These are phyloP conservation scores for Amanita polypyramis DNA, from an alignment of 768 basidiomycete species.

Conservation along the genomic window DNA sequence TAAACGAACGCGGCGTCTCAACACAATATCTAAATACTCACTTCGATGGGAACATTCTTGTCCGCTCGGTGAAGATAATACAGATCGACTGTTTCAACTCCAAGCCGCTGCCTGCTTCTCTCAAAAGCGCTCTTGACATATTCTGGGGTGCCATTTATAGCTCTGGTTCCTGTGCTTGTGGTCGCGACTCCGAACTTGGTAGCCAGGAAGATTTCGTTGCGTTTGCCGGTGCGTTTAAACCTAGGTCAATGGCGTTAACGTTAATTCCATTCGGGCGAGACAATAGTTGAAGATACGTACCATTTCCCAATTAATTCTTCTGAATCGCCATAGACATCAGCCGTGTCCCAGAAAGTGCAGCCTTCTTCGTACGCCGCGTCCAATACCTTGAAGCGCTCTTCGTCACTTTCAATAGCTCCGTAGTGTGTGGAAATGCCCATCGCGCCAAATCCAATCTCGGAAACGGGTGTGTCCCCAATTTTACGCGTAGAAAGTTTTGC, in stretches of 20 bases:
- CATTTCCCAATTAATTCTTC: conserved; percentile 37
- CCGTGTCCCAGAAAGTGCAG: conserved; percentile 39
- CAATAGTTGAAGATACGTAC: conserved; percentile 11
- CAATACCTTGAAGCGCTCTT: too few species aligned
- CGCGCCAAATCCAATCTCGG: conserved; percentile 47
- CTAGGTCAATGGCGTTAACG: conserved; percentile 11
- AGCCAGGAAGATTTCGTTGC: conserved; percentile 47
- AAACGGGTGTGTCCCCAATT: conserved; percentile 35
- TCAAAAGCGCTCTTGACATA: too few species aligned
- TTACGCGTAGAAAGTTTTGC: conserved; percentile 14
- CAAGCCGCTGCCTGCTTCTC: too few species aligned
- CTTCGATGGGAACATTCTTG: too few species aligned
- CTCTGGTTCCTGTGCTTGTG: conserved; percentile 9
- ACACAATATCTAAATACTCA: conserved; percentile 2
- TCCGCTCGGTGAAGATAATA: conserved; percentile 26
- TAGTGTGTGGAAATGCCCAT: conserved; percentile 45
- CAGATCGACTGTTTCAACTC: too few species aligned
- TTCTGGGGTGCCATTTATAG: conserved; percentile 23
- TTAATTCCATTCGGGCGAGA: not conserved
- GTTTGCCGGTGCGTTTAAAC: conserved; percentile 42
- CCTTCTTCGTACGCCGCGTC: conserved; percentile 29
- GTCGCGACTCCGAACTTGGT: conserved; percentile 33
- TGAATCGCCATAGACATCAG: conserved; percentile 34
- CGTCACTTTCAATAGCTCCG: conserved; percentile 34
- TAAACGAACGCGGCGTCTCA: not conserved